Evolutionary conservation across 768 basidiomycete genomes (phyloP), one percentile per base, ranked within the genome.

Genomic region (Nidularia pulvinata): DNA sequence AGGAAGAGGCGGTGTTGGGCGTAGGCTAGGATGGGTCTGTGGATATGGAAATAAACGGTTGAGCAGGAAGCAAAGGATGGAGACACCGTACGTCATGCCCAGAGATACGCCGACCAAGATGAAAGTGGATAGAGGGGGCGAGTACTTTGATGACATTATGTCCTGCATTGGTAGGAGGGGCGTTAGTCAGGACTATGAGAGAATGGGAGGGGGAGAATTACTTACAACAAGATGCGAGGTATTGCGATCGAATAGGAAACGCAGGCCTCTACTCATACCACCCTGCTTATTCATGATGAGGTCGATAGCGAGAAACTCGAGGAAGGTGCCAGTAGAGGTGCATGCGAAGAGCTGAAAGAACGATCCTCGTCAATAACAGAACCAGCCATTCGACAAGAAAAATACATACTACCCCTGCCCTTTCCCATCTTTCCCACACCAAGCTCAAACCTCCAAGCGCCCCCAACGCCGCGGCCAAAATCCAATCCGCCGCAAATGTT

Each of bases 171-270:
- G 47, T 55, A 33, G 43, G 5, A 33, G 5, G 46, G 37, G 19
- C 22, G 44, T 33, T 25, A 46, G 50, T 37, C 10, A 52, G 49
- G 43, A 48, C 46, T 50, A 42, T 42, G 22, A 7, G 47, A 30
- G n/a, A 49, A 48, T 51, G 19, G 42, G 52, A 6, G 22, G 16
- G 47, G 13, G 54, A 50, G 10, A 44, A 16, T 49, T 19, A 69
- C 81, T 53, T 55, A 87, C 85, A 54, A 75, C 69, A 49, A 72
- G 64, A 67, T 89, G 87, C 30, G 79, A 75, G 7, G 71, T 60
- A 58, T 89, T 89, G 44, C 81, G 72, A 61, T 89, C 88, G 55
- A 88, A 77, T 11, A 89, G 72, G 59, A 76, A 81, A 19, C 88
- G 77, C 33, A 89, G 71, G 2, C 86, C 87, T 19, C 78, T 69